Base-by-base conservation (phyloP, 495 filamentous ascomycete species). In the Neurospora sp. region DNA sequence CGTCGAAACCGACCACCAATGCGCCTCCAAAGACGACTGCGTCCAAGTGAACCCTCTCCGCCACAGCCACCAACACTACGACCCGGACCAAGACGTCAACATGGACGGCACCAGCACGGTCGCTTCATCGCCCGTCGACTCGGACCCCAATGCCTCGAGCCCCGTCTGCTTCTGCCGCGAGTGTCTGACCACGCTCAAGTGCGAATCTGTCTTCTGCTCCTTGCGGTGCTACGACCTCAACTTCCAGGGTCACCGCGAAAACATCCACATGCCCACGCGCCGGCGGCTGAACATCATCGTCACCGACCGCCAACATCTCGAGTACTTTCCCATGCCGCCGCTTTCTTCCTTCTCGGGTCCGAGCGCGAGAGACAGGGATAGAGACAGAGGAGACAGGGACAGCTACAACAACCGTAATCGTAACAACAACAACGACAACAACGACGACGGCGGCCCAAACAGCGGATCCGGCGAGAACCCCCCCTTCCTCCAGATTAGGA, bases 241-340 rank as follows among this genome's bases (percentile, higher is more conserved):
- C 75, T 84, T 85, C 70, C 79, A 79, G 48, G 74, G 69, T 1
- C 85, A 86, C 71, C 82, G 83, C 22, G 81, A 83, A 44, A 70
- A 71, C 4, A 76, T 82, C 35, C 84, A 86, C 76, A 48, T 85
- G 45, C 79, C 78, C 5, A 72, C 70, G 69, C 77, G 83, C 20
- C 74, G 75, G 68, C 76, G 37, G 59, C 69, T 71, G 3, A 75
- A 74, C 7, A 68, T 77, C 6, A 74, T 74, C 6, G 73, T 77
- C 1, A 71, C 75, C 14, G 79, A 83, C 69, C 73, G 76, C 59
- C 76, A 76, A 20, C 75, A 79, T 71, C 74, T 82, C 16, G 75
- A 79, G 70, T 79, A 79, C 31, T 61, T 61, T 22, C 53, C 53
- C 53, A 61, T 61, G 53, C 53, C 53, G 12, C 53, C 53, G 53